Base-by-base conservation (phyloP, 257 asterid species). In the Marsdenia floribunda region DNA sequence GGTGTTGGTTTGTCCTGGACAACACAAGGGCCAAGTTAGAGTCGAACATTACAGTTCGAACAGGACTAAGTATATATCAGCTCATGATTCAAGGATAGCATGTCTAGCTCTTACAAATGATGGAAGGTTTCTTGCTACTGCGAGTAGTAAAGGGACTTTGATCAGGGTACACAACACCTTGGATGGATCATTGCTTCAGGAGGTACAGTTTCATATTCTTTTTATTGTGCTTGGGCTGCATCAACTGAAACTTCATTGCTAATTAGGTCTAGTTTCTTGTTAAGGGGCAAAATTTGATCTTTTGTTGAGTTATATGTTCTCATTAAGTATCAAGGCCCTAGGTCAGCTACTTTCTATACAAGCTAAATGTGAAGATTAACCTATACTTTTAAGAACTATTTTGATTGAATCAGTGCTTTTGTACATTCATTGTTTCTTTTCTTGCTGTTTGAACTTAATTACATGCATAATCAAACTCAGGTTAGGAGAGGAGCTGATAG, bases 11-110 rank as follows among this genome's bases (percentile, higher is more conserved):
- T 91, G 96, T 47, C 98, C 94, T 0, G 98, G 96, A 63, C 68
- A 87, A 81, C 96, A 84, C 71, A 93, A 87, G 86, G 98, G 97
- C 59, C 98, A 88, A 85, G 92, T 91, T 64, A 87, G 97, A 78
- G 92, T 91, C 76, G 98, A 93, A 78, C 96, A 93, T 86, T 91
- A 88, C 22, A 85, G 84, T 0, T 86, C 90, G 0, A 91, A 85
- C 82, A 87, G 90, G 85, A 91, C 96, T 2, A 90, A 90, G 79
- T 91, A 83, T 73, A 82, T 93, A 75, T 74, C 76, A 85, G 97
- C 98, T 8, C 98, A 93, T 78, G 94, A 87, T 67, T 93, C 98
- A 6, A 82, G 91, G 77, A 80, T 91, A 7, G 88, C 88, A 0
- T 86, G 91, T 85, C 84, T 91, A 59, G 77, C 97, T 0, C 89